Conservation (phyloP, 495 filamentous ascomycete species). For the Xanthoparmelia taractica region DNA sequence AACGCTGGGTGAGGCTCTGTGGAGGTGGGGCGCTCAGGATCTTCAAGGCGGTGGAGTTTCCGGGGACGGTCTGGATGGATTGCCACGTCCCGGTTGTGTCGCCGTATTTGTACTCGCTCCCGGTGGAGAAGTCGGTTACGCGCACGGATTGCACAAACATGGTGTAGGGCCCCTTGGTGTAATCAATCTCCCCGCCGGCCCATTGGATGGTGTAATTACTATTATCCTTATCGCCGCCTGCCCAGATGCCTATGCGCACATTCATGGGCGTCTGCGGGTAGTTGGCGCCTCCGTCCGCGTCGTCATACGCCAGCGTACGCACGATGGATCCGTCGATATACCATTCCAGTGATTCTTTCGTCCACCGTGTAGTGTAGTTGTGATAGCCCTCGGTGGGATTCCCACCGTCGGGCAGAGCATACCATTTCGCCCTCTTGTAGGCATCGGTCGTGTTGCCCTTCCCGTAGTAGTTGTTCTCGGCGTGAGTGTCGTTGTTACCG, state of each 20-base stretch:
- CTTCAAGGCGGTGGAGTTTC: conserved; percentile 52
- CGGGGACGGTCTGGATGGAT: conserved; percentile 60
- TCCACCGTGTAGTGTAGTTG: conserved; percentile 92
- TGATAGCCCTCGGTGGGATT: conserved; percentile 61
- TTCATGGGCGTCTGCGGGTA: conserved; percentile 92
- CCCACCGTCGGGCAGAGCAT: conserved; percentile 31
- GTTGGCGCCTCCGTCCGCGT: conserved; percentile 52
- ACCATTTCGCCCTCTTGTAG: conserved; percentile 57
- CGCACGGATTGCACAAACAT: conserved; percentile 65
- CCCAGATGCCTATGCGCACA: conserved; percentile 80
- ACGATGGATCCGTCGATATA: conserved; percentile 63
- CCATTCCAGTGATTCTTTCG: conserved; percentile 67
- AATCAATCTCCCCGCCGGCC: conserved; percentile 75
- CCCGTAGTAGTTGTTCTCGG: conserved; percentile 91
- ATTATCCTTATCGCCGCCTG: conserved; percentile 71
- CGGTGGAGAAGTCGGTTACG: conserved; percentile 61
- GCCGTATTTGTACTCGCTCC: conserved; percentile 59
- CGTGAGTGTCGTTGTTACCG: conserved; percentile 47
- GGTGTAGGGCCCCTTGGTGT: conserved; percentile 61
- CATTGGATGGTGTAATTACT: conserved; percentile 55
- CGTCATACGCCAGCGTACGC: conserved; percentile 52
- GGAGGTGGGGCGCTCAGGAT: conserved; percentile 32
- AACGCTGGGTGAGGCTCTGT: conserved; percentile 48
- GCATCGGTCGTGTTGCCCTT: conserved; percentile 71
- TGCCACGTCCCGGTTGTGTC: conserved; percentile 58